Evolutionary conservation across 1,139 yeast genomes (phyloP).

Genomic region (Lodderomyces elongisporus): DNA sequence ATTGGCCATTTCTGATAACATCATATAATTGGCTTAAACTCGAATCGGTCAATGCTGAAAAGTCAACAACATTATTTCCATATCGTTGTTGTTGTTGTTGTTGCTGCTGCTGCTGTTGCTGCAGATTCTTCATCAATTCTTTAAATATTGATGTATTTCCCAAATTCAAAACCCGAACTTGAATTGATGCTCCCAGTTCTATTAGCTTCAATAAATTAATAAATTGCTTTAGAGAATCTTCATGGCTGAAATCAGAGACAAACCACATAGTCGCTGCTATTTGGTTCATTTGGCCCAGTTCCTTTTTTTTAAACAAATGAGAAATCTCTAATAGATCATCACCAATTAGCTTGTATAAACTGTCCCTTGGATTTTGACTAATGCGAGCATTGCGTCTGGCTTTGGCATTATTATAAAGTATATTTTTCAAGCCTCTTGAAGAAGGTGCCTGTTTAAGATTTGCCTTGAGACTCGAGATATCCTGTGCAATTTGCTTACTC

Average conservation of each 20-base stretch:
- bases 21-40: slow-evolving; percentile 16
- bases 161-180: slow-evolving; percentile 32
- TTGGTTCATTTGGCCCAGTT: slow-evolving; percentile 12
- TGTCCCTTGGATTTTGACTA: slow-evolving; percentile 25
- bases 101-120: too few species aligned
- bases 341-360: slow-evolving; percentile 31
- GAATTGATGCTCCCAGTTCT: slow-evolving; percentile 24
- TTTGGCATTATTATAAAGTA: slow-evolving; percentile 29
- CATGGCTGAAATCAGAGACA: slow-evolving; percentile 48
- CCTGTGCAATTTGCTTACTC: slow-evolving; percentile 37
- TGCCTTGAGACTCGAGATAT: slow-evolving; percentile 26
- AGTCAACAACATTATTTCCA: slow-evolving; percentile 4
- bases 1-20: slow-evolving; percentile 3
- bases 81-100: too few species aligned
- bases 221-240: slow-evolving; percentile 37
- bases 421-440: slow-evolving; percentile 22
- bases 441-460: slow-evolving; percentile 19
- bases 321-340: slow-evolving; percentile 24
- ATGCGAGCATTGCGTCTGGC: slow-evolving; percentile 29
- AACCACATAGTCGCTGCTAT: slow-evolving; percentile 46
- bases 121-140: slow-evolving; percentile 4
- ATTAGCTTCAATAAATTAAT: slow-evolving; percentile 28
- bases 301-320: slow-evolving; percentile 13
- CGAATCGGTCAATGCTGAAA: slow-evolving; percentile 12
- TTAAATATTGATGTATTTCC: slow-evolving; percentile 13